Conservation (phyloP, 208 protist genomes). For the Acanthamoeba polyphaga region DNA sequence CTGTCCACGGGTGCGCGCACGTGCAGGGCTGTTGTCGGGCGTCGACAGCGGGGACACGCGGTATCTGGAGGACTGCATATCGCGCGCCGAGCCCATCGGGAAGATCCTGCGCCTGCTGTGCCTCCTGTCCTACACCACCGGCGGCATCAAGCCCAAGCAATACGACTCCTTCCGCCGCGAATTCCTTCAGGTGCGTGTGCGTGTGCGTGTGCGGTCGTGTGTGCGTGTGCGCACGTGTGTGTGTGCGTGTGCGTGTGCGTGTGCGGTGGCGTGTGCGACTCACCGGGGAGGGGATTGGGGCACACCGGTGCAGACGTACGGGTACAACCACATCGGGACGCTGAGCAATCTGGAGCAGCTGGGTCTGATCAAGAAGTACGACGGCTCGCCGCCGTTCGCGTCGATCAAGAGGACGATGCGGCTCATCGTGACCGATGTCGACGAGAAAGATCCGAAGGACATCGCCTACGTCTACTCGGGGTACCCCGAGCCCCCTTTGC, state of each 20-base stretch:
- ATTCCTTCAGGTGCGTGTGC: constrained; percentile 74
- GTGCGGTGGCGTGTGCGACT: not conserved
- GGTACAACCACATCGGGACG: constrained; percentile 79
- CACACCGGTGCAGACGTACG: constrained; percentile 73
- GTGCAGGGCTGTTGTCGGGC: not conserved
- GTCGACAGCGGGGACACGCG: not conserved
- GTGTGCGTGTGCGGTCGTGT: too few species aligned
- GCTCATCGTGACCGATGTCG: constrained; percentile 79
- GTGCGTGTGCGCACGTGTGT: not conserved
- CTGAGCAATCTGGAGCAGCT: constrained; percentile 81
- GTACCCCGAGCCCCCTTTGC: not conserved
- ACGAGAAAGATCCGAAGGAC: constrained; percentile 81
- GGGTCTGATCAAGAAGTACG: constrained; percentile 75
- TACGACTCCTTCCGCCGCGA: constrained; percentile 79
- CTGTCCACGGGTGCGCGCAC: not conserved
- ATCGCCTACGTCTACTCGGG: constrained; percentile 85
- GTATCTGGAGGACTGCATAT: constrained; percentile 80
- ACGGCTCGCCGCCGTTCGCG: not conserved
- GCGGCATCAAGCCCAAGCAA: constrained; percentile 83
- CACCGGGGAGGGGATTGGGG: not conserved
- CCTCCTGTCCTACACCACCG: constrained; percentile 69
- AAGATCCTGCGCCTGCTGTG: constrained; percentile 83
- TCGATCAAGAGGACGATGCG: constrained; percentile 18
- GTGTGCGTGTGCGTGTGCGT: not conserved
- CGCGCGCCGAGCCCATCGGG: constrained; percentile 68